Percentiles rank a stretch among this genome's conserved stretches.
These are phyloP conservation scores for Phytophthora sojae DNA, from an alignment of 352 stramenopile genomes.

Conservation along the genomic window DNA sequence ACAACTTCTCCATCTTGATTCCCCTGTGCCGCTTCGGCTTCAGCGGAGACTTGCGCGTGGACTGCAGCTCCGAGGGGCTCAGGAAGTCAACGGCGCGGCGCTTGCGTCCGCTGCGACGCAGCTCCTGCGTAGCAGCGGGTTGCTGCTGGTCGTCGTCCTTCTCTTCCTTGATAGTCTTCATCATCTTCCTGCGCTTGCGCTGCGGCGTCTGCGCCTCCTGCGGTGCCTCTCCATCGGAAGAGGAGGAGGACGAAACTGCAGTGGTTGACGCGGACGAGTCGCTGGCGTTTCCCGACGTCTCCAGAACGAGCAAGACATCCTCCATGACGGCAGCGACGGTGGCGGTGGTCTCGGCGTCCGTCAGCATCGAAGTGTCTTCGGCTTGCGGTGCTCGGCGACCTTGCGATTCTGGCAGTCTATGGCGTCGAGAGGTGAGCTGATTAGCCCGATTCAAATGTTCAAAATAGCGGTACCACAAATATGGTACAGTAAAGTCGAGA, in stretches of 20 bases:
- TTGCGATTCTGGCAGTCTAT: constrained; percentile 11
- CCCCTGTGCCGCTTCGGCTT: constrained; percentile 25
- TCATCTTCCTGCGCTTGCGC: constrained; percentile 5
- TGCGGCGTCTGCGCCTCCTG: constrained; percentile 24
- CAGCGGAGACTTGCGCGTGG: constrained; percentile 7
- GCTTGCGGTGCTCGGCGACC: constrained; percentile 30
- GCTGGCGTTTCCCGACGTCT: neutral
- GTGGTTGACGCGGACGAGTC: neutral
- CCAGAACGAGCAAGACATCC: constrained; percentile 6
- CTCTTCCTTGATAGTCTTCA: neutral
- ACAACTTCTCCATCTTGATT: constrained; percentile 13
- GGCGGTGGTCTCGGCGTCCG: neutral
- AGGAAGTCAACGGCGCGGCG: constrained; percentile 32
- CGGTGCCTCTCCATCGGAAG: constrained; percentile 27
- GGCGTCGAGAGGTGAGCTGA: neutral
- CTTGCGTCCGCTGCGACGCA: constrained; percentile 34
- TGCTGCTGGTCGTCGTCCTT: neutral
- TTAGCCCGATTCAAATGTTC: constrained; percentile 19
- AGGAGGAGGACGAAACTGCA: neutral
- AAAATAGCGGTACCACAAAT: constrained; percentile 4
- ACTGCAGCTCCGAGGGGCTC: constrained; percentile 13
- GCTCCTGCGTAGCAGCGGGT: neutral
- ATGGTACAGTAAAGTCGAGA: neutral
- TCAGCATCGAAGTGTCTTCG: constrained; percentile 16
- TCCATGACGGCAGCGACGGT: constrained; percentile 8